phyloP scores from a whole-genome alignment of 192 early-diverging fungal genomes.

The Umbelopsis sp. region DNA sequence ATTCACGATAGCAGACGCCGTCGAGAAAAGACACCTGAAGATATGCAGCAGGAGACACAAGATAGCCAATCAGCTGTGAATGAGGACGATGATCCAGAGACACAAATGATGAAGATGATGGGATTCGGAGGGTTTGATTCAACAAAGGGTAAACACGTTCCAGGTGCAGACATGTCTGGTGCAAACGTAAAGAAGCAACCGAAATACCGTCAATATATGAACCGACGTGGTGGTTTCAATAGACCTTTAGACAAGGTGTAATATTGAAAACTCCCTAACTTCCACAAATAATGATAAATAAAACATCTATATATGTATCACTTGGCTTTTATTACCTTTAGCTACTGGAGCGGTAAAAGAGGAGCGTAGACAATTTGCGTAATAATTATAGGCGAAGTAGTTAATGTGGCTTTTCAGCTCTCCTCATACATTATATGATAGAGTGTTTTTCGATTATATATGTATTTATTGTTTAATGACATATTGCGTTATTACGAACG shows the following conservation, averaged over 20 bases:
- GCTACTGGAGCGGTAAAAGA: background rate
- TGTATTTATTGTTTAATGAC: background rate
- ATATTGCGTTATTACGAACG: background rate
- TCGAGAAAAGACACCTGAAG: background rate
- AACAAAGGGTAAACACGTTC: conserved; percentile 82
- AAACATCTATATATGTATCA: background rate
- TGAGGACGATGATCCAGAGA: conserved; percentile 62
- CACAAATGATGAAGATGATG: conserved; percentile 82
- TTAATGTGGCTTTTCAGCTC: no score
- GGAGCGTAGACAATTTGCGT: background rate
- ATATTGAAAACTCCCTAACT: background rate
- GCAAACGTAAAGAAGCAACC: conserved; percentile 86
- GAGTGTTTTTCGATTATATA: no score
- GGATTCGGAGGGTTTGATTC: conserved; percentile 89
- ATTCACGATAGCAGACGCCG: background rate
- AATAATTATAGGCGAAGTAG: no score
- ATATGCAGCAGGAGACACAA: background rate
- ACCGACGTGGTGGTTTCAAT: conserved; percentile 89
- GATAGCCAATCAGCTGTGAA: background rate
- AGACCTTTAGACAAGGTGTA: conserved; percentile 27
- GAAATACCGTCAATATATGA: conserved; percentile 94
- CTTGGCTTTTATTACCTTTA: background rate
- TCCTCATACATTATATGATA: no score
- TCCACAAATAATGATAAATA: background rate
- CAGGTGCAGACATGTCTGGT: conserved; percentile 69